Base-by-base conservation (phyloP, 2,329 filamentous ascomycete species). In the Colletotrichum orchidophilum region DNA sequence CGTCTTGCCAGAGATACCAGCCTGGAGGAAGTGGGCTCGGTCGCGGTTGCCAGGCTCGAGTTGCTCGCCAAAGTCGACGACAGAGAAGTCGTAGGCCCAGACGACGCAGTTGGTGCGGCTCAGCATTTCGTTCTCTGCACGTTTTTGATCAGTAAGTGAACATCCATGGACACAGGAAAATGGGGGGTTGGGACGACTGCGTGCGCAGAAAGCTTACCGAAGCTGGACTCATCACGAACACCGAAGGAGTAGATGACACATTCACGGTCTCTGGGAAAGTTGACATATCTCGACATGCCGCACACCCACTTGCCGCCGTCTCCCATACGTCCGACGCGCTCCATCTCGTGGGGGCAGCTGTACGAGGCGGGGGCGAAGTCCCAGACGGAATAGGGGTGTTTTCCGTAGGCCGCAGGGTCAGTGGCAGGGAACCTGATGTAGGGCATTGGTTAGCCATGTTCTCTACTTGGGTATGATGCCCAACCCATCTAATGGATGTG, bases 241-340 rank as follows among this genome's bases (percentile, higher is more conserved):
- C 82, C 82, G 62, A 84, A 83, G 18, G 78, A 80, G 74, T 84
- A 84, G 69, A 83, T 78, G 64, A 81, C 68, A 62, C 77, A 79
- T 12, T 78, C 75, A 35, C 60, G 70, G 39, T 64, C 70, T 27
- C 61, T 69, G 13, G 73, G 73, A 55, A 75, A 72, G 13, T 74
- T 73, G 71, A 80, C 79, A 67, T 80, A 81, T n/a, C 76, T 73
- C 7, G 77, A 78, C 79, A 83, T 81, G 46, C 82, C 82, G 74
- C 82, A 84, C 15, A 83, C 78, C 79, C 81, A 82, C 72, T 84
- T 84, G 26, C 82, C 82, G n/a, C 82, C 82, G 49, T 83, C 81
- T 33, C 82, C 82, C 5, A 82, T 73, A 5, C 77, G 75, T 3
- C 82, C 82, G 3, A 84, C 75, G 7, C 82, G 78, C 69, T 83